phyloP scores from a whole-genome alignment of 768 basidiomycete species.

The Neoboletus subvelutipes region DNA sequence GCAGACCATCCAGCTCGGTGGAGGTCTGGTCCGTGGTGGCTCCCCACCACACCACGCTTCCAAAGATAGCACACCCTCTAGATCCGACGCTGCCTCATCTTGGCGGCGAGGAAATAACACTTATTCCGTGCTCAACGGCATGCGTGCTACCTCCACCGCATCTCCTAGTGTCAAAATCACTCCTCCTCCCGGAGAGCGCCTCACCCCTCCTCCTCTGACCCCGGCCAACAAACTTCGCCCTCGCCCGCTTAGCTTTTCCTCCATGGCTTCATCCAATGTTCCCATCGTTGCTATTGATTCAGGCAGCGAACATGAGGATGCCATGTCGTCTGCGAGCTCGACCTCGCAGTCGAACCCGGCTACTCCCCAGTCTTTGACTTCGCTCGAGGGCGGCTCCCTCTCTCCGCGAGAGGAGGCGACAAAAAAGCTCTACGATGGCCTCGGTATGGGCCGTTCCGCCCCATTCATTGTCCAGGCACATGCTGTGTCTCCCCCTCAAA shows the following conservation, averaged over 20 bases:
- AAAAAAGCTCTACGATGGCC: conserved; percentile 86
- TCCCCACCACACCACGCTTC: conserved; percentile 41
- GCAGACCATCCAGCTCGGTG: conserved; percentile 68
- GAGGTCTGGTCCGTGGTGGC: conserved; percentile 67
- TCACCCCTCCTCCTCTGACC: conserved; percentile 45
- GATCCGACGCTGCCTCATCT: conserved; percentile 75
- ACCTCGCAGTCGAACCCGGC: conserved; percentile 68
- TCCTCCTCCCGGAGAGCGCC: conserved; percentile 63
- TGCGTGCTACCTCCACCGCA: conserved; percentile 50
- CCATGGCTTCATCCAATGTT: conserved; percentile 42
- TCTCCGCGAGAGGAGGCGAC: conserved; percentile 85
- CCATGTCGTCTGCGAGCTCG: conserved; percentile 59
- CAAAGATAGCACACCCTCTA: conserved; percentile 52
- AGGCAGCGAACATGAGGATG: conserved; percentile 54
- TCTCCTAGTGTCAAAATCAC: conserved; percentile 72
- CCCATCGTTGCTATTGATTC: conserved; percentile 59
- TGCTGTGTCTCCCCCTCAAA: conserved; percentile 38
- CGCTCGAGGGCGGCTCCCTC: conserved; percentile 51
- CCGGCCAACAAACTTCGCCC: conserved; percentile 49
- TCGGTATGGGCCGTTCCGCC: conserved; percentile 76
- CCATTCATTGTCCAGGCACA: conserved; percentile 32
- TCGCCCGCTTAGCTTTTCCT: conserved; percentile 63
- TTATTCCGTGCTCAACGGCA: conserved; percentile 68
- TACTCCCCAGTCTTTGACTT: conserved; percentile 71
- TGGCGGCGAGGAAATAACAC: conserved; percentile 76